Evolutionary conservation across 2,329 filamentous ascomycete species (phyloP).

Genomic region (Helminthosporium solani): DNA sequence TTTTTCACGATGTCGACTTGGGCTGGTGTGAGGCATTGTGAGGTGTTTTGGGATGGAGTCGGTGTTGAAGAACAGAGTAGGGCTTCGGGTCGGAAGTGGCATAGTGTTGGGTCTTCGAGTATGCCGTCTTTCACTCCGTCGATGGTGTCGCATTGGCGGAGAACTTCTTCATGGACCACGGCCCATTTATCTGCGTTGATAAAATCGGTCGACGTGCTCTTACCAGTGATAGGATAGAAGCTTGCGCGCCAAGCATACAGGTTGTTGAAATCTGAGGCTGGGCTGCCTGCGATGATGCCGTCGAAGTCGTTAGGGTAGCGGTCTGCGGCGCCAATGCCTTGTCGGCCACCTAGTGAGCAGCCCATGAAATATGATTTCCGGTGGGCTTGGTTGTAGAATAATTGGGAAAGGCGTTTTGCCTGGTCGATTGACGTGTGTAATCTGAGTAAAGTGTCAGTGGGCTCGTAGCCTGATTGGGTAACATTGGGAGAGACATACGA

Average conservation of each 20-base stretch:
- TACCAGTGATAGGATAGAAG: constrained; percentile 34
- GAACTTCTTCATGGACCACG: constrained; percentile 46
- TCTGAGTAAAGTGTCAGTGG: not conserved
- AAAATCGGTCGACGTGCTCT: constrained; percentile 21
- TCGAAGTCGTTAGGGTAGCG: constrained; percentile 38
- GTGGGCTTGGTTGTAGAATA: constrained; percentile 40
- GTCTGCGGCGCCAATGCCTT: constrained; percentile 31
- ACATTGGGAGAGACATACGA: constrained; percentile 19
- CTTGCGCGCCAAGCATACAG: constrained; percentile 29
- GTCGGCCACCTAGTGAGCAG: constrained; percentile 38
- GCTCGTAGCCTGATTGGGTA: not conserved
- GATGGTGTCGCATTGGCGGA: constrained; percentile 52
- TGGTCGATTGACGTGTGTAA: constrained; percentile 44
- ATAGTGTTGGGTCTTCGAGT: constrained; percentile 46
- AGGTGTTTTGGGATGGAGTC: constrained; percentile 15
- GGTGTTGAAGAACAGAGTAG: constrained; percentile 32
- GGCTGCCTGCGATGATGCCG: constrained; percentile 36
- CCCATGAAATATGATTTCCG: constrained; percentile 43
- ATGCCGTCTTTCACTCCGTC: constrained; percentile 53
- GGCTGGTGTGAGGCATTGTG: constrained; percentile 44
- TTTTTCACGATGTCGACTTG: constrained; percentile 48
- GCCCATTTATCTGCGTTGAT: constrained; percentile 24
- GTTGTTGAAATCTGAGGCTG: constrained; percentile 33
- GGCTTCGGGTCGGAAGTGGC: constrained; percentile 40
- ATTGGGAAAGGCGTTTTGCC: constrained; percentile 41